A percentile compares a stretch with the other conserved stretches of the same genome.
Evolutionary conservation across 2,329 filamentous ascomycete genomes (phyloP).

Genomic region (Fusarium sp.): DNA sequence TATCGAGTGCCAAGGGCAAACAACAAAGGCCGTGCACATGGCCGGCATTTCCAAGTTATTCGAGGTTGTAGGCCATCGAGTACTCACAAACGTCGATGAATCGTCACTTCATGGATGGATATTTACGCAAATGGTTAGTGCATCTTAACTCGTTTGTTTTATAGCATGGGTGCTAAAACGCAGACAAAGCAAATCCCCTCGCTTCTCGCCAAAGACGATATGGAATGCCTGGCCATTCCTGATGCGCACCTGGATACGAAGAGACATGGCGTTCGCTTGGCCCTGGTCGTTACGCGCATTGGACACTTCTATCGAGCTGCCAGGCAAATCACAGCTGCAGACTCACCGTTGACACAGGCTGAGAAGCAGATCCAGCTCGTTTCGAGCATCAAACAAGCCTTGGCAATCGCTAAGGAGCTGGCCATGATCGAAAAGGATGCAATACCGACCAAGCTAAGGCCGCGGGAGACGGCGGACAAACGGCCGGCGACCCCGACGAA

Average conservation of each 20-base stretch:
- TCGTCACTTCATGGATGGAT: slow-evolving; percentile 22
- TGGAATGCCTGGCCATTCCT: slow-evolving; percentile 25
- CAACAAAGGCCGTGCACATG: slow-evolving; percentile 30
- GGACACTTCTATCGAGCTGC: slow-evolving; percentile 26
- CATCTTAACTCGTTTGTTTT: not conserved
- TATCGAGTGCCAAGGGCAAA: slow-evolving; percentile 33
- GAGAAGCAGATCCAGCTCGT: slow-evolving; percentile 15
- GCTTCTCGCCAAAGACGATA: slow-evolving; percentile 5
- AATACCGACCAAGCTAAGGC: slow-evolving; percentile 12
- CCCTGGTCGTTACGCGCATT: slow-evolving; percentile 23
- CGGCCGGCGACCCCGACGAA: not conserved
- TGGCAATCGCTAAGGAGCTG: slow-evolving; percentile 18
- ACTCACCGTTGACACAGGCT: not conserved
- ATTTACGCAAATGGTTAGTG: slow-evolving; percentile 30
- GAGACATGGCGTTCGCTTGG: slow-evolving; percentile 17
- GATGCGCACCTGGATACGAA: slow-evolving; percentile 7
- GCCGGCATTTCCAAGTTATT: slow-evolving; percentile 28
- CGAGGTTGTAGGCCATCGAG: slow-evolving; percentile 22
- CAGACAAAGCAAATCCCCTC: slow-evolving; percentile 29
- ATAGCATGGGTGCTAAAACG: not conserved
- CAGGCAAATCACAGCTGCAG: slow-evolving; percentile 11
- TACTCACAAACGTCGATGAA: slow-evolving; percentile 4
- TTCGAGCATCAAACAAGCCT: slow-evolving; percentile 16
- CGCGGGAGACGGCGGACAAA: slow-evolving; percentile 19
- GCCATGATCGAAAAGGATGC: slow-evolving; percentile 6